These are phyloP conservation scores for Xylariaceae sp. DNA, from an alignment of 2,329 filamentous ascomycete species.

Conservation along the genomic window DNA sequence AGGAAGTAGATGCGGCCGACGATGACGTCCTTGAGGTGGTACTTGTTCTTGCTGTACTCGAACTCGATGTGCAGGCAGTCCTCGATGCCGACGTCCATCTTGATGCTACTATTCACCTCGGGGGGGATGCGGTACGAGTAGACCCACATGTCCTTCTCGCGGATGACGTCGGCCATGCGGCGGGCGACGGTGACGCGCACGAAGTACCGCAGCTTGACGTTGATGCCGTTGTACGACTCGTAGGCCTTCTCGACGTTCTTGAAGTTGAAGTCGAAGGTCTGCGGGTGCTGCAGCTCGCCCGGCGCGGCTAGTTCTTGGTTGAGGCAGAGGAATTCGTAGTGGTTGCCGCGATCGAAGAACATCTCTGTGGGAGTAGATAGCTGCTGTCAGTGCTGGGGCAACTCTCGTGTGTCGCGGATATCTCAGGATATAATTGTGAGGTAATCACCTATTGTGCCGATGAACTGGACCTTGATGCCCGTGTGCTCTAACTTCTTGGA, in stretches of 20 bases:
- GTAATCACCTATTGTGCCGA: constrained; percentile 84
- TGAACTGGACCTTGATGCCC: constrained; percentile 99
- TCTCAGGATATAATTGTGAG: not conserved
- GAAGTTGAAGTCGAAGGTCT: constrained; percentile 97
- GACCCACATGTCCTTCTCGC: constrained; percentile 99
- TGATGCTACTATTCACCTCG: constrained; percentile 97
- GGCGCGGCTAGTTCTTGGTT: constrained; percentile 96
- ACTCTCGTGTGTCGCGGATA: not conserved
- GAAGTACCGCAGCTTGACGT: constrained; percentile 98
- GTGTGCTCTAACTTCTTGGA: constrained; percentile 97
- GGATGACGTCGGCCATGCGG: constrained; percentile 95
- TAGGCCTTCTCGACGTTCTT: constrained; percentile 99
- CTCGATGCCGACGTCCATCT: constrained; percentile 99
- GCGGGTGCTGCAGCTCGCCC: constrained; percentile 95
- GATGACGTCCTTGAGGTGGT: constrained; percentile 98
- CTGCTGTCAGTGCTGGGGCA: constrained; percentile 4
- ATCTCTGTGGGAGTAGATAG: constrained; percentile 62
- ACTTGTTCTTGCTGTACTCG: constrained; percentile 98
- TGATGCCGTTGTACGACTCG: constrained; percentile 99
- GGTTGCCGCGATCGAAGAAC: constrained; percentile 99
- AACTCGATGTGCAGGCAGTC: constrained; percentile 99
- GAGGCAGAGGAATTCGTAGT: constrained; percentile 97
- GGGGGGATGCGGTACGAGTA: constrained; percentile 98
- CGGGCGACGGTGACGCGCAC: constrained; percentile 93
- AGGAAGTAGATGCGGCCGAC: constrained; percentile 98